Evolutionary conservation across 2,329 filamentous ascomycete species (phyloP).

Genomic region (Aspergillus felis): DNA sequence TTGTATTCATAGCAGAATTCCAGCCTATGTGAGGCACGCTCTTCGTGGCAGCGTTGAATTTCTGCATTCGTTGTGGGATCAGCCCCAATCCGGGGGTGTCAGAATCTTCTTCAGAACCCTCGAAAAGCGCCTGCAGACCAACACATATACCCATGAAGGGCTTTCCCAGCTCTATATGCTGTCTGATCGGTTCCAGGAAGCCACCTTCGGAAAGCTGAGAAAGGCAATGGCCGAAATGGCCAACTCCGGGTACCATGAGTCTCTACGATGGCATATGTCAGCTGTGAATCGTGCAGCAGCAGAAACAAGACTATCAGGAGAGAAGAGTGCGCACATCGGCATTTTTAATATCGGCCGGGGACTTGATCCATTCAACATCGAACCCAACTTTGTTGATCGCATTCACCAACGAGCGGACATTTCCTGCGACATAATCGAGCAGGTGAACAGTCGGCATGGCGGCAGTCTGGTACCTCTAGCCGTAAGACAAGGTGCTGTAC

Average conservation of each 20-base stretch:
- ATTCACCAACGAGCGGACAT: slow-evolving; percentile 92
- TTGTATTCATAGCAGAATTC: slow-evolving; percentile 72
- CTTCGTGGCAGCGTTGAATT: slow-evolving; percentile 74
- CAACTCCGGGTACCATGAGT: slow-evolving; percentile 92
- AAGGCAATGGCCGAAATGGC: slow-evolving; percentile 95
- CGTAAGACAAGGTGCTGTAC: not conserved
- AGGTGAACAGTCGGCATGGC: slow-evolving; percentile 48
- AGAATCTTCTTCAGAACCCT: slow-evolving; percentile 75
- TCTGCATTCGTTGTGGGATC: slow-evolving; percentile 66
- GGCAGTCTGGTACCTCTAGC: not conserved
- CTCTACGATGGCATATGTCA: slow-evolving; percentile 53
- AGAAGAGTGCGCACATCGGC: slow-evolving; percentile 64
- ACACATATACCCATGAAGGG: slow-evolving; percentile 98
- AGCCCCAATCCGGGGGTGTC: slow-evolving; percentile 69
- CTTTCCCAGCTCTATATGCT: slow-evolving; percentile 85
- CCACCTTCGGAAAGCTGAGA: slow-evolving; percentile 76
- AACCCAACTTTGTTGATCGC: slow-evolving; percentile 96
- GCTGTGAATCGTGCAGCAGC: not conserved
- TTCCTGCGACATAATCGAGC: slow-evolving; percentile 89
- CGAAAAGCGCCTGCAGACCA: slow-evolving; percentile 84
- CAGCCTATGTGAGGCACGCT: slow-evolving; percentile 98
- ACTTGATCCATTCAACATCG: slow-evolving; percentile 84
- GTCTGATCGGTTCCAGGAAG: slow-evolving; percentile 75
- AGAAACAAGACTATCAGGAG: not conserved
- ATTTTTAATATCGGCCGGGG: slow-evolving; percentile 75